phyloP scores from a whole-genome alignment of 805 yeast species.

The Cyberlindnera veronae region DNA sequence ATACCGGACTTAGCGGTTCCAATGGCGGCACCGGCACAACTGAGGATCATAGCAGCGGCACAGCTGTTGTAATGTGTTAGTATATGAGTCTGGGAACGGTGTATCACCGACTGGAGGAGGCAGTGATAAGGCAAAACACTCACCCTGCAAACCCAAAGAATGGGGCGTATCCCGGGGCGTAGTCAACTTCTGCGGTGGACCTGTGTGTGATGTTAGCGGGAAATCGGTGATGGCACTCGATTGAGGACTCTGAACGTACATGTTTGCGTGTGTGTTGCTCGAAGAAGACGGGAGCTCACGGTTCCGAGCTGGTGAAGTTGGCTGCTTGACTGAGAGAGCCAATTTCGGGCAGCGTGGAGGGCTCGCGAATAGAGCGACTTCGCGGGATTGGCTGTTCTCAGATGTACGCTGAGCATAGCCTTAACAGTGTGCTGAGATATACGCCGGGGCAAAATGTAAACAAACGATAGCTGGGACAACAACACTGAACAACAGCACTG shows the following conservation, averaged over 20 bases:
- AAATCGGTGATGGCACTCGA: background rate
- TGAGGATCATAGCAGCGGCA: constrained; percentile 84
- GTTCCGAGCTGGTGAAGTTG: background rate
- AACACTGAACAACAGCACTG: background rate
- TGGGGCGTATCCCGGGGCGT: constrained; percentile 90
- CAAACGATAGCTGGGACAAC: constrained; percentile 4
- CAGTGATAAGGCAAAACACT: constrained; percentile 14
- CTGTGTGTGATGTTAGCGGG: constrained; percentile 13
- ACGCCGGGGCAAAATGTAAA: constrained; percentile 5
- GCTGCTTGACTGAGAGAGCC: constrained; percentile 6
- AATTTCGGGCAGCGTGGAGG: background rate
- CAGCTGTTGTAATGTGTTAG: constrained; percentile 40
- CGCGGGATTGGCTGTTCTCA: constrained; percentile 2
- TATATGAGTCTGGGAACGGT: background rate
- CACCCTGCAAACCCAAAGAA: constrained; percentile 95
- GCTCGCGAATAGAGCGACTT: constrained; percentile 3
- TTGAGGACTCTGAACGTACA: background rate
- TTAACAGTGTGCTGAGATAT: constrained; percentile 3
- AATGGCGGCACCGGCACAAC: constrained; percentile 97
- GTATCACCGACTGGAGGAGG: background rate
- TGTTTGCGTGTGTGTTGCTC: constrained; percentile 1
- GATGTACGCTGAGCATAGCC: no score
- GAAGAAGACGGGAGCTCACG: background rate
- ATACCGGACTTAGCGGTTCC: constrained; percentile 98
- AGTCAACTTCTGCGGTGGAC: constrained; percentile 50